Base-by-base conservation (phyloP, 352 stramenopile species). In the Globisporangium splendens region DNA sequence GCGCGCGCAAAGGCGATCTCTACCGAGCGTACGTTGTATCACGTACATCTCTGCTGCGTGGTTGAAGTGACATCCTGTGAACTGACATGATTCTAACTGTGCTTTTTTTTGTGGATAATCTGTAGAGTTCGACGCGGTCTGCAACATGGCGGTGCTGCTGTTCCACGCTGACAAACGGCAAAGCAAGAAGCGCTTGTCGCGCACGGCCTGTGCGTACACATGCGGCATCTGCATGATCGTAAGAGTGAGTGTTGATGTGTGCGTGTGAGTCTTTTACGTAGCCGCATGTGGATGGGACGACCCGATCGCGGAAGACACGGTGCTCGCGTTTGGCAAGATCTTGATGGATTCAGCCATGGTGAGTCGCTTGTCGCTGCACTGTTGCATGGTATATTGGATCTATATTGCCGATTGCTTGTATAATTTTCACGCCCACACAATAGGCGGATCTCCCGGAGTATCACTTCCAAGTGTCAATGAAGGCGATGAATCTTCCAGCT, bases 271-370 rank as follows among this genome's bases (percentile, higher is more conserved):
- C 0, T 43, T n/a, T 20, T 61, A 11, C 28, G 11, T 51, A 93
- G 83, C 77, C 52, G 62, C 70, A 6, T 78, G 69, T 12, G 83
- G 83, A 43, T 91, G 82, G 81, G 72, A 75, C n/a, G 28, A 60
- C 8, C 59, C 82, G 33, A 61, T 79, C 56, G 71, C 83, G 41
- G 83, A 93, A 38, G 61, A 73, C 5, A 66, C 69, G 0, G 79
- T 91, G 21, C 65, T 88, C 3, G 79, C 77, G 7, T 47, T 93
- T 15, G 77, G 77, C n/a, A 88, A 89, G 66, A 77, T 90, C 48
- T 62, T 93, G 46, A 88, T 89, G 71, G 83, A 93, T 15, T 66
- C 68, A 8, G 70, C 77, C 39, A 90, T 88, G 70, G 83, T 88
- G 28, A 14, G 39, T 51, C 18, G 21, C 35, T 20, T 17, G 38